Percentiles rank a stretch among this genome's conserved stretches.
phyloP scores from a whole-genome alignment of 331 rosid species.

The Pyracantha coccinea region DNA sequence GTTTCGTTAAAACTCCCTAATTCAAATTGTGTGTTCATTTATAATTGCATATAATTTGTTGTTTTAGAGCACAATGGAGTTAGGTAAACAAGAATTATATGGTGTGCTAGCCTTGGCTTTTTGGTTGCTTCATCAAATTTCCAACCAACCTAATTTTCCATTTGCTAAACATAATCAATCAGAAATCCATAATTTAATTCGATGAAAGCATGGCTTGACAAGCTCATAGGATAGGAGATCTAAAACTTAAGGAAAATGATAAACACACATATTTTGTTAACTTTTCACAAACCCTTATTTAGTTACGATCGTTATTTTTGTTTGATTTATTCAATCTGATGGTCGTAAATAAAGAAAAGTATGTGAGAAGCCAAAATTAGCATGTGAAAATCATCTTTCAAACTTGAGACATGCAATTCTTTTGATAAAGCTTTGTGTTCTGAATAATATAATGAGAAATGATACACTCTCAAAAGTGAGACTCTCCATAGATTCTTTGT shows the following conservation, averaged over 20 bases:
- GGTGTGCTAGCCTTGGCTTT: not conserved
- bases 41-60: no score
- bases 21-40: not conserved
- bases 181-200: not conserved
- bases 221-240: not conserved
- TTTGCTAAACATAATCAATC: not conserved
- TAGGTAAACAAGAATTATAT: slow-evolving; percentile 12
- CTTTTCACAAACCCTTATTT: no score
- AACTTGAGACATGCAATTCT: not conserved
- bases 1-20: no score
- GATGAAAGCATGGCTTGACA: not conserved
- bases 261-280: no score
- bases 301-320: no score
- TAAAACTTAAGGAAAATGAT: not conserved
- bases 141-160: not conserved
- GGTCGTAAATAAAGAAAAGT: no score
- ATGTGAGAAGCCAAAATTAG: no score
- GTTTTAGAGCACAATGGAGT: not conserved
- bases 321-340: no score
- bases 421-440: not conserved
- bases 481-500: no score
- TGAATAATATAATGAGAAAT: no score
- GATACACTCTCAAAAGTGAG: no score
- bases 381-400: no score
- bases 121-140: not conserved